A percentile compares a stretch with the other conserved stretches of the same genome.
These are phyloP conservation scores for Hanseniaspora sp. DNA, from an alignment of 1,139 yeast species.

Conservation along the genomic window DNA sequence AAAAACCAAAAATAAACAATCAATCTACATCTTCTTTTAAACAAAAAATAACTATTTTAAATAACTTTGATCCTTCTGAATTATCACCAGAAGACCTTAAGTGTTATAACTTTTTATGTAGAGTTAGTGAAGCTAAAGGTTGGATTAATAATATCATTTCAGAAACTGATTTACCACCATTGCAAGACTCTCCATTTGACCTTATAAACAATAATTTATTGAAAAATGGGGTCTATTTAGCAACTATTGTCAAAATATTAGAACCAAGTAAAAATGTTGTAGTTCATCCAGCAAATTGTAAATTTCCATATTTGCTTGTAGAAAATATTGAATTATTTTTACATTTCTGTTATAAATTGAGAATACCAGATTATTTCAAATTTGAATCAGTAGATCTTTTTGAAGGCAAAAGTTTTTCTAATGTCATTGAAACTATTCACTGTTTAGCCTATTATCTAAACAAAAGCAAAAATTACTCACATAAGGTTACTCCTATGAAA, in stretches of 20 bases:
- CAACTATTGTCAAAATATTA: slow-evolving; percentile 62
- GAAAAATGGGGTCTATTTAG: slow-evolving; percentile 75
- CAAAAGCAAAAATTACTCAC: slow-evolving; percentile 31
- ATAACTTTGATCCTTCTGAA: slow-evolving; percentile 17
- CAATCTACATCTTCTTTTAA: not conserved
- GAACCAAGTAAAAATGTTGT: slow-evolving; percentile 53
- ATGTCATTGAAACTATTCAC: slow-evolving; percentile 86
- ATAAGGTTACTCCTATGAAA: slow-evolving; percentile 48
- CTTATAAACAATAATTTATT: slow-evolving; percentile 47
- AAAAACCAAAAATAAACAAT: not conserved
- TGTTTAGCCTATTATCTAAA: slow-evolving; percentile 63
- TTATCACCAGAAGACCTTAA: slow-evolving; percentile 26
- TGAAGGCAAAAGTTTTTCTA: slow-evolving; percentile 85
- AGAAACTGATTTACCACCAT: slow-evolving; percentile 27
- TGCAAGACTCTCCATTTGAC: slow-evolving; percentile 42
- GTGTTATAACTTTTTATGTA: slow-evolving; percentile 76
- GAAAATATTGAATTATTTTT: slow-evolving; percentile 86
- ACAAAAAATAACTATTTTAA: not conserved
- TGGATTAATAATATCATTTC: slow-evolving; percentile 58
- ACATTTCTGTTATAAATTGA: slow-evolving; percentile 54
- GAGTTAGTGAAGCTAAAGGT: slow-evolving; percentile 72
- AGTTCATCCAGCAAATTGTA: slow-evolving; percentile 43
- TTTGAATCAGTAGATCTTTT: slow-evolving; percentile 88
- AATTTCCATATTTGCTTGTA: slow-evolving; percentile 76
- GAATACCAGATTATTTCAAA: slow-evolving; percentile 74